Base-by-base conservation (phyloP, 108 stramenopile species). In the Epipyxis sp. region DNA sequence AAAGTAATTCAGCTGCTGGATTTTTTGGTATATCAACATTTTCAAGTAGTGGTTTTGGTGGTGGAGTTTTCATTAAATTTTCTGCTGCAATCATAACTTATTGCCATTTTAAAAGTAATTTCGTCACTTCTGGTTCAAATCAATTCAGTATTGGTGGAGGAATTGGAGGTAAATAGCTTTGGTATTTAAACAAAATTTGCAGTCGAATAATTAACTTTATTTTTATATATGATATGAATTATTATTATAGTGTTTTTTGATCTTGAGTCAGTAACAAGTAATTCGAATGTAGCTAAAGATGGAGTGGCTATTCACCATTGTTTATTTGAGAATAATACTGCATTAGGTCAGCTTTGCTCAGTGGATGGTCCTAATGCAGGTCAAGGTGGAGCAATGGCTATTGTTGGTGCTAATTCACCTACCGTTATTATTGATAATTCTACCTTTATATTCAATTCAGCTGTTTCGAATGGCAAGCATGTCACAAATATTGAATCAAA, bases 21-120 rank as follows among this genome's bases (percentile, higher is more conserved):
- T 74, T 35, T 74, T 3, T 54, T 27, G 71, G 71, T 27, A 74
- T 6, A 13, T 54, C 44, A 13, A 74, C n/a, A 27, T 74, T 43
- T 57, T 13, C 71, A 32, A 30, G n/a, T 27, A 34, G 71, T 57
- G 71, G 71, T 54, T 30, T 6, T 29, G 71, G 71, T 20, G 71
- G 71, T 35, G 71, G 41, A 32, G 13, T 74, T 6, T 46, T 27
- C 34, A 42, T 37, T 10, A 46, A 54, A 20, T 74, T 74, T 37
- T 74, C 71, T 27, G 37, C 34, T 32, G 50, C 50, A 20, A 74
- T 6, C 27, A 20, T 74, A 10, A 20, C 6, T 6, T 20, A 43
- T 6, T 67, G 65, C 20, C 13, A 42, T 6, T 67, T 67, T 43
- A 20, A 13, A 13, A 20, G 20, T 43, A 67, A 67, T 43, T 67